Percentiles rank a stretch among this genome's conserved stretches.
phyloP scores from a whole-genome alignment of 1,284 basidiomycete genomes.

The Porodaedalea pini region DNA sequence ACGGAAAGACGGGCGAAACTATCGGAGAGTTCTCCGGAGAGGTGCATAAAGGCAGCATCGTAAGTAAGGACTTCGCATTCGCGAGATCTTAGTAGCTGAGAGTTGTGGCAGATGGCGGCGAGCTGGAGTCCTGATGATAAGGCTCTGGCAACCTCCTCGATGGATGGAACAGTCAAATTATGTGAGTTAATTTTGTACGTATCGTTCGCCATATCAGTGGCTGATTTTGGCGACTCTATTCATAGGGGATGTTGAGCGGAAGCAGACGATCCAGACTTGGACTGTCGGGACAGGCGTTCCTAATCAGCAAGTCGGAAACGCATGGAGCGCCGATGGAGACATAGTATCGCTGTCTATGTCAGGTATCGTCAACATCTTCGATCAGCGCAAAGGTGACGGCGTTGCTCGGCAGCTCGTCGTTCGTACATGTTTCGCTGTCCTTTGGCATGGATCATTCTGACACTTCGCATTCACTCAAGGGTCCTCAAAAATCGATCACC shows the following conservation, averaged over 20 bases:
- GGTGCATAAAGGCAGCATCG: constrained; percentile 73
- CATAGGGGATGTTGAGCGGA: constrained; percentile 76
- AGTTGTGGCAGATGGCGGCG: constrained; percentile 58
- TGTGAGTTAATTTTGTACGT: constrained; percentile 51
- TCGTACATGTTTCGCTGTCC: constrained; percentile 21
- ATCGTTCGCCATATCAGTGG: constrained; percentile 1
- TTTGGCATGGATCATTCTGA: too few relatives aligned
- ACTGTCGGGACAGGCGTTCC: constrained; percentile 64
- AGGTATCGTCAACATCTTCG: constrained; percentile 84
- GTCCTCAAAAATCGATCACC: constrained; percentile 78
- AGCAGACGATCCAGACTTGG: constrained; percentile 67
- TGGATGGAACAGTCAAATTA: constrained; percentile 85
- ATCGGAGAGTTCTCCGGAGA: constrained; percentile 61
- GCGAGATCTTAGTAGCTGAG: background rate
- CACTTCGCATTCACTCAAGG: constrained; percentile 38
- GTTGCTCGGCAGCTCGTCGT: constrained; percentile 63
- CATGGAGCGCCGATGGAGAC: constrained; percentile 69
- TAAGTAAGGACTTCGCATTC: constrained; percentile 40
- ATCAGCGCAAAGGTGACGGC: constrained; percentile 62
- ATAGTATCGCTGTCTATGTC: constrained; percentile 85
- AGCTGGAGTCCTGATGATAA: constrained; percentile 78
- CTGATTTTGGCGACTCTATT: background rate
- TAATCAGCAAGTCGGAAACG: constrained; percentile 87
- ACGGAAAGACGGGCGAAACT: constrained; percentile 86
- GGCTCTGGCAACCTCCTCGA: constrained; percentile 77